These are phyloP conservation scores for Penicillium taxi DNA, from an alignment of 495 filamentous ascomycete genomes.

Conservation along the genomic window DNA sequence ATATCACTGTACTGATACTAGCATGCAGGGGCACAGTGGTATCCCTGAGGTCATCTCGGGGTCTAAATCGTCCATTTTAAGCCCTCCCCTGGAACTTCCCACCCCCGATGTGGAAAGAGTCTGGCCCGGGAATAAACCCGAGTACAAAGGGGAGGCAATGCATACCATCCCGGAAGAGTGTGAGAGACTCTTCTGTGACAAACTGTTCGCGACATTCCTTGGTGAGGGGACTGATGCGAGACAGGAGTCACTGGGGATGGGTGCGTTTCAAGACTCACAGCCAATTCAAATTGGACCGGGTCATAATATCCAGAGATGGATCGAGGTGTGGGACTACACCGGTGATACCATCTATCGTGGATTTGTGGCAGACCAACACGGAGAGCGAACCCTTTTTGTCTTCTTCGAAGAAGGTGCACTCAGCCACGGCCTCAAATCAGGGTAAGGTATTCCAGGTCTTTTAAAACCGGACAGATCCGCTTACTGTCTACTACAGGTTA, in stretches of 20 bases:
- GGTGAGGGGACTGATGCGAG: constrained; percentile 71
- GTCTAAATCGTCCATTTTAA: constrained; percentile 65
- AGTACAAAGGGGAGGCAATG: constrained; percentile 78
- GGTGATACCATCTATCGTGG: constrained; percentile 76
- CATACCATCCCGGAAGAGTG: constrained; percentile 95
- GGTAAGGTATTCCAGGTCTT: constrained; percentile 57
- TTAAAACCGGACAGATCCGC: too few species aligned
- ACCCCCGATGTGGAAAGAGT: constrained; percentile 53
- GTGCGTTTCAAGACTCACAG: constrained; percentile 43
- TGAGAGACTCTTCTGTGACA: constrained; percentile 99
- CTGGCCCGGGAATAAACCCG: constrained; percentile 33
- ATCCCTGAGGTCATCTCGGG: constrained; percentile 92
- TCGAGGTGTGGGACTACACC: constrained; percentile 87
- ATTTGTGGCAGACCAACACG: constrained; percentile 57
- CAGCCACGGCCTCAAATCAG: constrained; percentile 73
- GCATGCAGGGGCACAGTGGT: constrained; percentile 75
- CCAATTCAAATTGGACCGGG: constrained; percentile 18
- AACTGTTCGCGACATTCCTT: constrained; percentile 83
- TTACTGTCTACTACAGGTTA: constrained; percentile 44
- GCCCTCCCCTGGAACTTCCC: constrained; percentile 72
- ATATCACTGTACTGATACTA: constrained; percentile 3
- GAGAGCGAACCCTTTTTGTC: constrained; percentile 70
- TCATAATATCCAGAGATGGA: constrained; percentile 44
- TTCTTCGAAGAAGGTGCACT: constrained; percentile 71
- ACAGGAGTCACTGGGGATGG: constrained; percentile 71